phyloP scores from a whole-genome alignment of 192 early-diverging fungal species.

The Cetraspora pellucida region DNA sequence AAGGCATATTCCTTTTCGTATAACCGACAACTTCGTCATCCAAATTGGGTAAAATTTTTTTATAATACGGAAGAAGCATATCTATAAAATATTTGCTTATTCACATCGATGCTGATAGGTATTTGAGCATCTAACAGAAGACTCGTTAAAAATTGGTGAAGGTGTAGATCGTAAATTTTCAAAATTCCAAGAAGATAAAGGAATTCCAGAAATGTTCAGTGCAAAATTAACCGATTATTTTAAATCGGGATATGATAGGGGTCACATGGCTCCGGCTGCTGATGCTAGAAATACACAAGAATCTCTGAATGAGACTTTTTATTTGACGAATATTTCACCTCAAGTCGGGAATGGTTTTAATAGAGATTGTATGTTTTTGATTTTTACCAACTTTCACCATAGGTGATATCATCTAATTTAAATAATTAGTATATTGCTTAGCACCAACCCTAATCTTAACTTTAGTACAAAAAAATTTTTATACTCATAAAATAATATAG shows the following conservation, averaged over 20 bases:
- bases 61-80: too few species aligned
- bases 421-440: too few species aligned
- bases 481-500: neutral
- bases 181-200: slow-evolving; percentile 76
- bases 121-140: slow-evolving; percentile 68
- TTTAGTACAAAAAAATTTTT: too few species aligned
- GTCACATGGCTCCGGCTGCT: slow-evolving; percentile 91
- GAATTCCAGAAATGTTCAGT: slow-evolving; percentile 74
- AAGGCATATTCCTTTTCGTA: too few species aligned
- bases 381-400: neutral
- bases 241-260: slow-evolving; percentile 83
- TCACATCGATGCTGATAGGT: slow-evolving; percentile 36
- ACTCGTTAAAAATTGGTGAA: slow-evolving; percentile 57
- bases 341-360: slow-evolving; percentile 89
- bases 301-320: slow-evolving; percentile 87
- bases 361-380: slow-evolving; percentile 66
- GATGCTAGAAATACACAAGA: slow-evolving; percentile 74
- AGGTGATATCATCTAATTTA: too few species aligned
- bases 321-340: slow-evolving; percentile 77
- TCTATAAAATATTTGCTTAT: too few species aligned
- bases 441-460: too few species aligned
- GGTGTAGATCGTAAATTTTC: slow-evolving; percentile 70
- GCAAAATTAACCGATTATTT: slow-evolving; percentile 79
- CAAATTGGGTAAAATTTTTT: too few species aligned
- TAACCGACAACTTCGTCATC: too few species aligned